phyloP scores from a whole-genome alignment of 768 basidiomycete genomes.

The Trametopsis cervina region DNA sequence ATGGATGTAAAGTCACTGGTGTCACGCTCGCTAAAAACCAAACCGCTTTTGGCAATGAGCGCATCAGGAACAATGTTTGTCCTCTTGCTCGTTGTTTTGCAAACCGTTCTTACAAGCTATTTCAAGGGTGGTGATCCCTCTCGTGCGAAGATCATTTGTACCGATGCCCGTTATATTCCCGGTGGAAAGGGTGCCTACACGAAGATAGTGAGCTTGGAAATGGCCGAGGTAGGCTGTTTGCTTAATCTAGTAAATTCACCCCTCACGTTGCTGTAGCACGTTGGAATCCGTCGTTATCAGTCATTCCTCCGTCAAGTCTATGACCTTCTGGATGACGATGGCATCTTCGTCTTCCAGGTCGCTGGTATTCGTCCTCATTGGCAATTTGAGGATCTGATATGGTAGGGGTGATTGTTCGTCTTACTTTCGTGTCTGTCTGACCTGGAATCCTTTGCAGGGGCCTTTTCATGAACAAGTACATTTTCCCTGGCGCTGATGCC shows the following conservation, averaged over 20 bases:
- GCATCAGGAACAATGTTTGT: constrained; percentile 77
- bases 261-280: constrained; percentile 50
- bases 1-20: constrained; percentile 92
- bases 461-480: constrained; percentile 95
- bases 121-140: constrained; percentile 36
- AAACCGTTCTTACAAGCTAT: neutral
- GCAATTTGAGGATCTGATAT: constrained; percentile 98
- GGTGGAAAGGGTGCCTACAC: constrained; percentile 67
- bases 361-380: constrained; percentile 92
- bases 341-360: constrained; percentile 94
- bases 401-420: constrained; percentile 39
- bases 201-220: constrained; percentile 95
- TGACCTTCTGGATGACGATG: constrained; percentile 89
- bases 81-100: neutral
- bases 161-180: constrained; percentile 89
- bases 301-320: constrained; percentile 90
- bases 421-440: neutral
- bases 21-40: constrained; percentile 91
- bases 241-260: neutral
- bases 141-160: constrained; percentile 86
- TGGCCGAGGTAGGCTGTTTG: constrained; percentile 73
- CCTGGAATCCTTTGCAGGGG: constrained; percentile 43
- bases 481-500: constrained; percentile 98
- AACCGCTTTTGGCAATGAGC: constrained; percentile 84
- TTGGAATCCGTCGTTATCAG: constrained; percentile 89